These are phyloP conservation scores for Rhodomyrtus psidioides DNA, from an alignment of 441 rosid species.

Conservation along the genomic window DNA sequence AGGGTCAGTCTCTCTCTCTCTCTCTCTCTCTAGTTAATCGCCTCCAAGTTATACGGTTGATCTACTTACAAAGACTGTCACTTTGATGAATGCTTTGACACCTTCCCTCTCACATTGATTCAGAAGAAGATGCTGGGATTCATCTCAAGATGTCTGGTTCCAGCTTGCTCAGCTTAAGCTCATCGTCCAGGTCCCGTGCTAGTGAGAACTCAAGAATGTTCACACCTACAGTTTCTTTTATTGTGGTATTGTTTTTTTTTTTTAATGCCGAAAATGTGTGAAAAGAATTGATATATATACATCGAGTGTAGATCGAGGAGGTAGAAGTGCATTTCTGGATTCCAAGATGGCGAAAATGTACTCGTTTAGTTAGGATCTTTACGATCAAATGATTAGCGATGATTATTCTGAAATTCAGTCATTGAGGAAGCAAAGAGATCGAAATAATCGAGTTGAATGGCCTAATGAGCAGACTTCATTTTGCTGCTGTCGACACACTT, in stretches of 20 bases:
- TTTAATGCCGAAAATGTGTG: background rate
- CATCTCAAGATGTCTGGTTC: slow-evolving; percentile 74
- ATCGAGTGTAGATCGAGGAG: background rate
- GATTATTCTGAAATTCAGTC: background rate
- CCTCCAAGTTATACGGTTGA: background rate
- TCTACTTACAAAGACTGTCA: background rate
- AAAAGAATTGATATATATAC: background rate
- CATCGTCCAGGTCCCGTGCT: background rate
- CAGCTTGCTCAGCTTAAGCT: slow-evolving; percentile 55
- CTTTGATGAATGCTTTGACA: background rate
- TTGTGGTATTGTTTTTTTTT: background rate
- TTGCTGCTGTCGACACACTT: background rate
- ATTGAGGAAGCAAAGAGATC: background rate
- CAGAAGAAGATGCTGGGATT: slow-evolving; percentile 73
- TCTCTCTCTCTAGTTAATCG: background rate
- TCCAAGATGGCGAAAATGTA: background rate
- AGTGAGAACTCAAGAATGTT: background rate
- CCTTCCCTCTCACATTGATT: background rate
- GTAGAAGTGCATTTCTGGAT: background rate
- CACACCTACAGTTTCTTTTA: background rate
- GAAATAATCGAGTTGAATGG: background rate
- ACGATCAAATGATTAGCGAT: background rate
- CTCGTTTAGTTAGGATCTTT: background rate
- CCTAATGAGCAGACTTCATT: background rate
- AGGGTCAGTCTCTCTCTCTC: background rate